Percentiles rank a stretch among this genome's conserved stretches.
phyloP scores from a whole-genome alignment of 2,329 filamentous ascomycete genomes.

The Plectosphaerella sp. region DNA sequence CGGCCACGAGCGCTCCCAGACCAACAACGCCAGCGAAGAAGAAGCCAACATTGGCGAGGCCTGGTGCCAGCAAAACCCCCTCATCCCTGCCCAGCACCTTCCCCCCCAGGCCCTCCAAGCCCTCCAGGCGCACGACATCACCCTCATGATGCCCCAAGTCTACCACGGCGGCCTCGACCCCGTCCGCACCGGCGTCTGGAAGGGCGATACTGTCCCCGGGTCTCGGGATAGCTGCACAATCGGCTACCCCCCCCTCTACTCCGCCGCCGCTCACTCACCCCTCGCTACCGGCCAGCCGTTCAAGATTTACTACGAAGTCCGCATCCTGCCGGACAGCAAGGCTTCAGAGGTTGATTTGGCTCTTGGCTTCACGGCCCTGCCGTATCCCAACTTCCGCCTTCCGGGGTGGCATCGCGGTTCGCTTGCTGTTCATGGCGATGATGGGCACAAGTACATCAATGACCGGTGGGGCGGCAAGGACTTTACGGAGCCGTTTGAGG shows the following conservation, averaged over 20 bases:
- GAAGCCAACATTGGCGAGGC: slow-evolving; percentile 60
- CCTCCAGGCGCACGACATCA: slow-evolving; percentile 47
- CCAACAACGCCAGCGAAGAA: slow-evolving; percentile 63
- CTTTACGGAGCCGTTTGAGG: slow-evolving; percentile 61
- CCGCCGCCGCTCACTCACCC: slow-evolving; percentile 54
- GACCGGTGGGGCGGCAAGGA: slow-evolving; percentile 68
- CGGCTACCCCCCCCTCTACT: slow-evolving; percentile 66
- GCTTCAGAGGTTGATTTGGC: slow-evolving; percentile 47
- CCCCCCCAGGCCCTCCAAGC: slow-evolving; percentile 40
- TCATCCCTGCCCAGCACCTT: slow-evolving; percentile 49
- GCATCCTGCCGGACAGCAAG: slow-evolving; percentile 40
- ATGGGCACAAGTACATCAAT: slow-evolving; percentile 72
- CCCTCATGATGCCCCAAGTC: slow-evolving; percentile 45
- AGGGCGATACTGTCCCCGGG: slow-evolving; percentile 30
- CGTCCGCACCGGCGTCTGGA: slow-evolving; percentile 48
- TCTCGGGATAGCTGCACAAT: slow-evolving; percentile 61
- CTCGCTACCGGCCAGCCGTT: slow-evolving; percentile 32
- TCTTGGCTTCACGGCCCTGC: slow-evolving; percentile 67
- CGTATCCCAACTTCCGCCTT: slow-evolving; percentile 72
- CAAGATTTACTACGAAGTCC: slow-evolving; percentile 71
- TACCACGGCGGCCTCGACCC: slow-evolving; percentile 43
- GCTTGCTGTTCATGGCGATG: slow-evolving; percentile 74
- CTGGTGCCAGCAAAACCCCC: slow-evolving; percentile 61
- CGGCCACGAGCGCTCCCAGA: slow-evolving; percentile 59
- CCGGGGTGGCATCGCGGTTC: slow-evolving; percentile 78